phyloP scores from a whole-genome alignment of 1,284 basidiomycete genomes.

The Wallemia hederae region DNA sequence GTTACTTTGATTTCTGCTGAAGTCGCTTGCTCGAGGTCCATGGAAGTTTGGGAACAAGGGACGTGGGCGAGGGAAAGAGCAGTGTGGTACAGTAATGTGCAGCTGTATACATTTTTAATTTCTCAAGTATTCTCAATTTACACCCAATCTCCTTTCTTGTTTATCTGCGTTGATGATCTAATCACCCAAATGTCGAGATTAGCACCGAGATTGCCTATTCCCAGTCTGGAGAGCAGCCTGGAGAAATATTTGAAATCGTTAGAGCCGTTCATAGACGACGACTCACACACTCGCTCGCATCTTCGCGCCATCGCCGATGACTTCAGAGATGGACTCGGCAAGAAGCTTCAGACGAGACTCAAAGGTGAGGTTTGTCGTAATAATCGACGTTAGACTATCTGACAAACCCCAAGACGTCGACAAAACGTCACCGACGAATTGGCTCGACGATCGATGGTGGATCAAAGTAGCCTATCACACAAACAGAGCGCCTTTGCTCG shows the following conservation, averaged over 20 bases:
- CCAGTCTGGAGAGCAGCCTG: slow-evolving; percentile 43
- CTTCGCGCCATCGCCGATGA: slow-evolving; percentile 26
- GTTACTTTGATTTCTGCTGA: neutral
- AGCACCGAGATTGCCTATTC: slow-evolving; percentile 49
- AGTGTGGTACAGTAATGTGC: too few species aligned
- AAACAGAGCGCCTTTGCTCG: slow-evolving; percentile 53
- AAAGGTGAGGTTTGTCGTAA: slow-evolving; percentile 24
- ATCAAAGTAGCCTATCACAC: slow-evolving; percentile 64
- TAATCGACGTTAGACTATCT: neutral
- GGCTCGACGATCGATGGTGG: slow-evolving; percentile 92
- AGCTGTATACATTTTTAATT: too few species aligned
- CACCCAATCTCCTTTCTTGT: neutral
- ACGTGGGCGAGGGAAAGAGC: too few species aligned
- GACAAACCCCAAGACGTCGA: slow-evolving; percentile 35
- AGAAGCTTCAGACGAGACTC: slow-evolving; percentile 44
- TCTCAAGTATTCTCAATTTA: neutral
- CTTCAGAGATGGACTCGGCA: slow-evolving; percentile 43
- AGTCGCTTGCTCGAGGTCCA: neutral
- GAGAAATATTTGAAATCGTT: slow-evolving; percentile 51
- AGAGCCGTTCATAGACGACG: slow-evolving; percentile 46
- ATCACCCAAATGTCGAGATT: slow-evolving; percentile 6
- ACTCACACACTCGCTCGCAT: slow-evolving; percentile 20
- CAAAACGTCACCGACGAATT: slow-evolving; percentile 57
- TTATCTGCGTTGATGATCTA: neutral
- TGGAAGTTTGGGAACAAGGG: neutral